phyloP scores from a whole-genome alignment of 345 rosid species.

The Crucihimalaya himalaica region DNA sequence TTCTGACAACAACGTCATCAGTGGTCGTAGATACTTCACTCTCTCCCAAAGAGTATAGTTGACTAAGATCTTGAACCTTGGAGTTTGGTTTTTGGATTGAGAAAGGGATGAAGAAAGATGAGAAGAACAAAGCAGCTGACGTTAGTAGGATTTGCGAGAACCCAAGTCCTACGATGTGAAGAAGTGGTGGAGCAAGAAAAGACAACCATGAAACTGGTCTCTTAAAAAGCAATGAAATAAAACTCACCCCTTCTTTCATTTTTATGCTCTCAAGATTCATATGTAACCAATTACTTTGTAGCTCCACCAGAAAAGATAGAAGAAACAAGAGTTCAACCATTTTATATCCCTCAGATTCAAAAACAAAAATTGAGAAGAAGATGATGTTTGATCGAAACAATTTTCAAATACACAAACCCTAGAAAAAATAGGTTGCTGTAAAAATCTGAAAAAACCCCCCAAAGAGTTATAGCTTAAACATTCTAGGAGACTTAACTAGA shows the following conservation, averaged over 20 bases:
- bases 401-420: conserved; percentile 11
- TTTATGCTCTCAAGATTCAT: conserved; percentile 36
- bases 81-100: conserved; percentile 36
- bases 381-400: not conserved
- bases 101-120: conserved; percentile 37
- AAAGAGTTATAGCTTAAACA: not conserved
- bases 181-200: conserved; percentile 38
- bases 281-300: conserved; percentile 29
- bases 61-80: conserved; percentile 20
- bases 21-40: not conserved
- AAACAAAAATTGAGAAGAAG: not conserved
- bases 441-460: not conserved
- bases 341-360: not conserved
- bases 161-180: conserved; percentile 41
- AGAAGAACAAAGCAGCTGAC: conserved; percentile 41
- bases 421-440: conserved; percentile 10
- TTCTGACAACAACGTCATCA: not conserved
- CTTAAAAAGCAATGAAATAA: conserved; percentile 38
- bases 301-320: conserved; percentile 34
- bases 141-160: conserved; percentile 40
- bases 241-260: conserved; percentile 39
- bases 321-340: conserved; percentile 33
- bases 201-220: conserved; percentile 44
- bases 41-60: conserved; percentile 40
- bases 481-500: not conserved